A percentile compares a stretch with the other conserved stretches of the same genome.
Conservation (phyloP, 1,284 basidiomycete species). For the Mycosarcoma maydis region DNA sequence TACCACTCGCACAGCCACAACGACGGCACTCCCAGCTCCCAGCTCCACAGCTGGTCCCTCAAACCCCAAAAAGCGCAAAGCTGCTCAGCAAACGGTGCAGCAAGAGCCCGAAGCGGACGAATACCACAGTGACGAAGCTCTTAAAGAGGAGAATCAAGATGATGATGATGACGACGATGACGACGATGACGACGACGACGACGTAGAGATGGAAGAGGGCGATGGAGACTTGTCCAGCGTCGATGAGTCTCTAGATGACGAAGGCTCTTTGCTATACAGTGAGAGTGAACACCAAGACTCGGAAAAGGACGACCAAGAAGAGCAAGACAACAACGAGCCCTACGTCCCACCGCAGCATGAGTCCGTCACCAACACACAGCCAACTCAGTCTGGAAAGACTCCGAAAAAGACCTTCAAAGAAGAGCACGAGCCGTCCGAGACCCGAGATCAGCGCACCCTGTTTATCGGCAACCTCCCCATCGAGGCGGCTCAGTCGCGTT, state of each 20-base stretch:
- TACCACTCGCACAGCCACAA: background rate
- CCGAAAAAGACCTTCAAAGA: conserved; percentile 54
- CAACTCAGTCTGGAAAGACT: conserved; percentile 30
- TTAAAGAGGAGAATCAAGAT: conserved; percentile 3
- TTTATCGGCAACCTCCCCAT: conserved; percentile 92
- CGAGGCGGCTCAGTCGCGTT: conserved; percentile 75
- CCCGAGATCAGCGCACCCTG: conserved; percentile 80
- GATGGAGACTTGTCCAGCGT: conserved; percentile 39
- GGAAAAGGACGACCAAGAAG: conserved; percentile 20
- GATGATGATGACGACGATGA: conserved; percentile 15
- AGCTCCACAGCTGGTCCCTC: conserved; percentile 12
- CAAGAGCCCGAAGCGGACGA: conserved; percentile 3
- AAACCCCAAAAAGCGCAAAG: conserved; percentile 37
- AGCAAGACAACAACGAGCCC: conserved; percentile 40
- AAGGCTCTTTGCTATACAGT: conserved; percentile 30
- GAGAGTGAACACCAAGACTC: conserved; percentile 28
- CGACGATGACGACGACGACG: conserved; percentile 19
- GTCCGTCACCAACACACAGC: conserved; percentile 47
- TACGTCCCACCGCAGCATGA: conserved; percentile 67
- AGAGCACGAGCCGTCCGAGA: conserved; percentile 40
- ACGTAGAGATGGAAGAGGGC: conserved; percentile 39
- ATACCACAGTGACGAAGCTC: conserved; percentile 8
- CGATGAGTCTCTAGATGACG: conserved; percentile 34
- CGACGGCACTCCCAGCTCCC: background rate
- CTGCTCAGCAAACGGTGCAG: conserved; percentile 4